These are phyloP conservation scores for Barnettozyma wickerhamii DNA, from an alignment of 805 yeast species.

Conservation along the genomic window DNA sequence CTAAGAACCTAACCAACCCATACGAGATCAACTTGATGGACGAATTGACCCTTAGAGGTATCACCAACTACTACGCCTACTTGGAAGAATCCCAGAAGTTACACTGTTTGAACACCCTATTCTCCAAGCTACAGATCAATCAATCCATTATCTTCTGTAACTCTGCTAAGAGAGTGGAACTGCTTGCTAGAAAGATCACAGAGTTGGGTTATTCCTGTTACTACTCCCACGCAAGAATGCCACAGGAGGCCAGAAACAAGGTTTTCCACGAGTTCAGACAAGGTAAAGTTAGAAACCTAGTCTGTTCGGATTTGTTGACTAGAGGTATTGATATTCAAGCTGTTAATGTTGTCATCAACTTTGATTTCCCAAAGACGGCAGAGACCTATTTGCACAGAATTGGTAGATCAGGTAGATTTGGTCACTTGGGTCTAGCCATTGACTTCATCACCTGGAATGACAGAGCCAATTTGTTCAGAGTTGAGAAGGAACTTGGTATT, in stretches of 20 bases:
- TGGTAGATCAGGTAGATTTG: conserved; percentile 98
- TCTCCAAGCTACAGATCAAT: conserved; percentile 90
- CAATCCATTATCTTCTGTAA: conserved; percentile 97
- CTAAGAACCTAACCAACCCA: conserved; percentile 82
- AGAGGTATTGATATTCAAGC: conserved; percentile 99
- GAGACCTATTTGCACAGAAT: conserved; percentile 97
- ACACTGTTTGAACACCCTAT: conserved; percentile 92
- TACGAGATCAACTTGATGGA: conserved; percentile 97
- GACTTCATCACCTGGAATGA: conserved; percentile 97
- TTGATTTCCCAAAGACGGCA: conserved; percentile 97
- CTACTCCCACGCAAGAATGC: conserved; percentile 96
- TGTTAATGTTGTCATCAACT: conserved; percentile 95
- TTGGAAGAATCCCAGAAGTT: conserved; percentile 95
- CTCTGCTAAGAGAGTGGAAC: conserved; percentile 93
- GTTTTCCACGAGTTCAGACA: conserved; percentile 99
- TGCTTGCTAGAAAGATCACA: conserved; percentile 91
- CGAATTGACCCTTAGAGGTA: conserved; percentile 92
- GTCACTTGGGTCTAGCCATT: conserved; percentile 96
- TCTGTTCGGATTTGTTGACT: conserved; percentile 92
- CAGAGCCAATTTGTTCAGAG: conserved; percentile 86
- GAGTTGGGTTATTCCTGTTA: conserved; percentile 96
- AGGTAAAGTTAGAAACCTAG: conserved; percentile 95
- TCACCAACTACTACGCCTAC: conserved; percentile 96
- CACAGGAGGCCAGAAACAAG: conserved; percentile 93
- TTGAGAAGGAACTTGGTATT: conserved; percentile 96